Evolutionary conservation across 2,329 filamentous ascomycete species (phyloP).

Genomic region (Mariannaea sp.): DNA sequence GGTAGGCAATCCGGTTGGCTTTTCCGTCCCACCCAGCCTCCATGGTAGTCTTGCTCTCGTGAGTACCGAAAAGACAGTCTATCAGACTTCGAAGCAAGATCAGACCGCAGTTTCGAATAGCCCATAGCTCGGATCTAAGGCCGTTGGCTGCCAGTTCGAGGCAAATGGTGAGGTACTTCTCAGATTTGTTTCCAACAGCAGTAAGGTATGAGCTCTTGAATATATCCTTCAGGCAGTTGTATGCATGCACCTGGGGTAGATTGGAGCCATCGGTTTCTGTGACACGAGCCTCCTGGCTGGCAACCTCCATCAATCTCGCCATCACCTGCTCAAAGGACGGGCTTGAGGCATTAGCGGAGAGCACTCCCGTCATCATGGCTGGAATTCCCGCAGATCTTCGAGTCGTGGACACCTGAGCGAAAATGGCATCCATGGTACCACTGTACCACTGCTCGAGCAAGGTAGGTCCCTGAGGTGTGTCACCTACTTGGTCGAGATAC

Average conservation of each 20-base stretch:
- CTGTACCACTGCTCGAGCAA: conserved; percentile 74
- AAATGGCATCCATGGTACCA: conserved; percentile 71
- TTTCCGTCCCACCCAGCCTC: conserved; percentile 68
- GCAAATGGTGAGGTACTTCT: conserved; percentile 73
- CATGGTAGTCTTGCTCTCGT: conserved; percentile 68
- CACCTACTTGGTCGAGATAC: conserved; percentile 46
- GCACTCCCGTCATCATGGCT: conserved; percentile 79
- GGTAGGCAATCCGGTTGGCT: conserved; percentile 69
- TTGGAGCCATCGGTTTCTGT: conserved; percentile 66
- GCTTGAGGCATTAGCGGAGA: conserved; percentile 65
- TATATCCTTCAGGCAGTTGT: conserved; percentile 92
- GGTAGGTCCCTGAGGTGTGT: conserved; percentile 40
- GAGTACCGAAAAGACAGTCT: conserved; percentile 76
- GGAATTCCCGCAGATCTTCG: conserved; percentile 91
- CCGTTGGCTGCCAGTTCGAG: conserved; percentile 81
- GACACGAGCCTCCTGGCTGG: conserved; percentile 56
- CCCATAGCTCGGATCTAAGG: conserved; percentile 84
- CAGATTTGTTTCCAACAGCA: conserved; percentile 71
- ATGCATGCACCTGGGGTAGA: conserved; percentile 88
- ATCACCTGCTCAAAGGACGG: conserved; percentile 71
- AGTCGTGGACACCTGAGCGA: conserved; percentile 79
- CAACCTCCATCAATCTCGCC: conserved; percentile 63
- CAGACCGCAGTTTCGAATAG: conserved; percentile 89
- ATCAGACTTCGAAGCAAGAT: conserved; percentile 87
- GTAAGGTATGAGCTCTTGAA: conserved; percentile 83